Conservation (phyloP, 2,329 filamentous ascomycete species). For the Pyrenochaeta sp. region DNA sequence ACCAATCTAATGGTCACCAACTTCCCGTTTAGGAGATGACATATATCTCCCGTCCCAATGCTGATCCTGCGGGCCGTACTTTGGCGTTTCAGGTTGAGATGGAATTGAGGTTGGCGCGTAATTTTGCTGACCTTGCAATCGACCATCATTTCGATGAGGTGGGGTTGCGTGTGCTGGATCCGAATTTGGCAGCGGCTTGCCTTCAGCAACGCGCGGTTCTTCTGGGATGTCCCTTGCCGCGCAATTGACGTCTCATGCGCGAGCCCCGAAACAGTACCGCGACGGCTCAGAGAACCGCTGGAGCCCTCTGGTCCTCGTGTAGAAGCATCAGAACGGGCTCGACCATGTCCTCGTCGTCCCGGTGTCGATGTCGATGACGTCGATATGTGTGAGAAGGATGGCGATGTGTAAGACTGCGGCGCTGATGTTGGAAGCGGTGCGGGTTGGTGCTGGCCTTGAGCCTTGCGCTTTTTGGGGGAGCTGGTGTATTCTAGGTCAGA, state of each 20-base stretch:
- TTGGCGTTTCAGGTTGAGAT: constrained; percentile 46
- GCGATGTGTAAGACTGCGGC: constrained; percentile 57
- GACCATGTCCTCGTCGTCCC: constrained; percentile 67
- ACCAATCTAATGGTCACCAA: constrained; percentile 42
- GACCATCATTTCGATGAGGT: constrained; percentile 35
- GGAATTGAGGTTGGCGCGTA: constrained; percentile 33
- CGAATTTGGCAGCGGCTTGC: constrained; percentile 26
- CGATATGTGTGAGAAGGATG: constrained; percentile 65
- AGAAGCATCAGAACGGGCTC: constrained; percentile 72
- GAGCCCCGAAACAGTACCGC: constrained; percentile 43
- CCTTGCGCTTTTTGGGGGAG: constrained; percentile 87
- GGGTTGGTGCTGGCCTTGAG: constrained; percentile 62
- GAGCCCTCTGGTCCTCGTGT: constrained; percentile 44
- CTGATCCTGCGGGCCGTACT: constrained; percentile 42
- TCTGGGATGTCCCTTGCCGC: constrained; percentile 37
- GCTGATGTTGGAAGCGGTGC: constrained; percentile 61
- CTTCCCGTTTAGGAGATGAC: constrained; percentile 49
- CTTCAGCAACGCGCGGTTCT: constrained; percentile 32
- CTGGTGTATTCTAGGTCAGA: constrained; percentile 70
- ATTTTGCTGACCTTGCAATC: constrained; percentile 33
- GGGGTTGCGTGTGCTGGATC: constrained; percentile 27
- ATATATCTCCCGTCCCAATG: constrained; percentile 43
- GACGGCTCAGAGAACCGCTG: constrained; percentile 42
- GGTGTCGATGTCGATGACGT: constrained; percentile 63
- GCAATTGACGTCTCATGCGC: constrained; percentile 36